Evolutionary conservation across 495 filamentous ascomycete genomes (phyloP).

Genomic region (Xylaria intraflava): DNA sequence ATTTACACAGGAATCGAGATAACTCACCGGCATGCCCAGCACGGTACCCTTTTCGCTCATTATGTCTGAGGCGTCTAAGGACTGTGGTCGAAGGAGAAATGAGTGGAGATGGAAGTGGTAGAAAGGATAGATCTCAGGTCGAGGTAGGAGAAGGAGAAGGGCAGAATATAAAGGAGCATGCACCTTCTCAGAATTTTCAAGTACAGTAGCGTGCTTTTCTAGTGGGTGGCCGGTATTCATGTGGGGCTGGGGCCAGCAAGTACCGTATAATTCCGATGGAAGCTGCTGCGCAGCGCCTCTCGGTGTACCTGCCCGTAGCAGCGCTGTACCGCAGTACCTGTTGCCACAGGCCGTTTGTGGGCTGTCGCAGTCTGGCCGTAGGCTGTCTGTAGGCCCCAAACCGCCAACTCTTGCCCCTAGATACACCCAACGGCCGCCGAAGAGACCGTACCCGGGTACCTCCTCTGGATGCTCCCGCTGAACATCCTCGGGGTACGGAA

Average conservation of each 20-base stretch:
- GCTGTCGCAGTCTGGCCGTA: no score
- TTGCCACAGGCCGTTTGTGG: no score
- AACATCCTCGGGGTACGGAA: no score
- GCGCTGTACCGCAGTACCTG: no score
- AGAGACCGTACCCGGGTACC: no score
- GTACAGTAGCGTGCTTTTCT: conserved; percentile 13
- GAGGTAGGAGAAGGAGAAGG: conserved; percentile 14
- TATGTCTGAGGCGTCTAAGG: conserved; percentile 43
- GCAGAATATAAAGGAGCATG: conserved; percentile 4
- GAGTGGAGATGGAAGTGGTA: conserved; percentile 38
- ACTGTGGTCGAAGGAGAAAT: conserved; percentile 38
- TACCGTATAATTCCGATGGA: neutral
- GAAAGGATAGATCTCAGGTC: neutral
- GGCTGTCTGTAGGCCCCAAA: no score
- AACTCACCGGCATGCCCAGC: conserved; percentile 83
- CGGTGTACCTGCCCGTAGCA: no score
- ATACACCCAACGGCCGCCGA: no score
- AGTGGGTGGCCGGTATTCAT: conserved; percentile 9
- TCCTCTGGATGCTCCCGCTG: no score
- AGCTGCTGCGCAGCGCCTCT: neutral
- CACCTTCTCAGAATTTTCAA: conserved; percentile 14
- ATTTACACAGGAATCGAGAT: conserved; percentile 17
- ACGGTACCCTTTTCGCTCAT: conserved; percentile 56
- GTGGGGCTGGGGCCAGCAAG: neutral
- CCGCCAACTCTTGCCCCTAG: no score